Conservation (phyloP, 148 eudicot genomes). For the Vaccinium corymbosum region DNA sequence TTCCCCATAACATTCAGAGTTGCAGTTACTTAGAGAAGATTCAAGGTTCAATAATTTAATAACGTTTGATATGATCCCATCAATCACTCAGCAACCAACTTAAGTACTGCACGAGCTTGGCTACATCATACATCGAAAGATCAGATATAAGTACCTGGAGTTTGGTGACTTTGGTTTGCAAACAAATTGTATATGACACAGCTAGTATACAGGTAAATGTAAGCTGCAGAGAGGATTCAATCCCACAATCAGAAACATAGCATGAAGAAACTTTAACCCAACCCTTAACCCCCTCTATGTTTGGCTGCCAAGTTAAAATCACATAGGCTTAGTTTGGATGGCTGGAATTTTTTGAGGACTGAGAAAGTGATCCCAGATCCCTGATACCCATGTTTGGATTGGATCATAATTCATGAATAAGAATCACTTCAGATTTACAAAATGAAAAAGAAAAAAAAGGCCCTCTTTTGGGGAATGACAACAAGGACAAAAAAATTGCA, state of each 20-base stretch:
- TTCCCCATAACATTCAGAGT: background rate
- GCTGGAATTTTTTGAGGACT: background rate
- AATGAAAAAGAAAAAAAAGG: background rate
- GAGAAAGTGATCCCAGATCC: background rate
- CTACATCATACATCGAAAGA: background rate
- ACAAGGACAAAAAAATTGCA: background rate
- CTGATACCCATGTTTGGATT: background rate
- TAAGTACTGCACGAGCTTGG: background rate
- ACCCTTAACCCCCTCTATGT: background rate
- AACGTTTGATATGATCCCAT: background rate
- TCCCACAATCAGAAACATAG: background rate
- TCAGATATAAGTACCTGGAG: constrained; percentile 56
- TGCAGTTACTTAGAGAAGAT: background rate
- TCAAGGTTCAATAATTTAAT: background rate
- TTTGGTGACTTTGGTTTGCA: constrained; percentile 41
- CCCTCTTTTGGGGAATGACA: background rate
- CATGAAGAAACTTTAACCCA: background rate
- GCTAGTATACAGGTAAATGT: constrained; percentile 33
- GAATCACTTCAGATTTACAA: background rate
- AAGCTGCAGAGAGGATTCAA: constrained; percentile 40
- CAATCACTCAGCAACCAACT: background rate
- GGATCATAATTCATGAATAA: background rate
- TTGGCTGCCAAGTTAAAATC: background rate
- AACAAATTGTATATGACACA: constrained; percentile 34
- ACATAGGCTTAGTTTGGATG: background rate